Conservation (phyloP, 202 grass and related monocot genomes). For the Thinopyrum obtusiflorum region DNA sequence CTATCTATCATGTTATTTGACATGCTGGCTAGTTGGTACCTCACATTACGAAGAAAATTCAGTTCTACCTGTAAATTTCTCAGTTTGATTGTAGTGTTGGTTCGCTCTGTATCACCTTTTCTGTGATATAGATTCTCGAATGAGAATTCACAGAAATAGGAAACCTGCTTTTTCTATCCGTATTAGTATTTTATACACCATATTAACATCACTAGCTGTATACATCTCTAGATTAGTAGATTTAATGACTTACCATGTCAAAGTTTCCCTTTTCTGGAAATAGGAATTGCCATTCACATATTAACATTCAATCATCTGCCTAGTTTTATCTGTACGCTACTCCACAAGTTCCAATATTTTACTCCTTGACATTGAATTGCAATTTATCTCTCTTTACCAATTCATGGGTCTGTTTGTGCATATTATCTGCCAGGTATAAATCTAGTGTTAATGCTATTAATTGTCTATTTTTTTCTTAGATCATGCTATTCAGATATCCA, state of each 20-base stretch:
- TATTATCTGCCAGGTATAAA: slow-evolving; percentile 4
- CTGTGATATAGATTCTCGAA: not conserved
- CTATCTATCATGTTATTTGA: not conserved
- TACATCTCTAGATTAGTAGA: not conserved
- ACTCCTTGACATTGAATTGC: not conserved
- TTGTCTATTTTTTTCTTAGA: slow-evolving; percentile 9
- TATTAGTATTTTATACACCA: not conserved
- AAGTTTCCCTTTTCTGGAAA: not conserved
- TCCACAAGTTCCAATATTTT: not conserved
- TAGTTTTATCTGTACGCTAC: not conserved
- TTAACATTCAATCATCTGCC: not conserved
- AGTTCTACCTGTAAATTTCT: slow-evolving; percentile 8
- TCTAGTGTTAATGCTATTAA: slow-evolving; percentile 3
- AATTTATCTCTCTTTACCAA: not conserved
- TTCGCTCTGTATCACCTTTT: not conserved
- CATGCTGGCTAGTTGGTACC: not conserved
- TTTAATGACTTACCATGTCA: slow-evolving; percentile 5
- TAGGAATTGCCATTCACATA: not conserved
- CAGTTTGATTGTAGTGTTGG: not conserved
- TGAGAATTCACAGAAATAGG: not conserved
- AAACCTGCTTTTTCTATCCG: not conserved
- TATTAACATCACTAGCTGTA: not conserved
- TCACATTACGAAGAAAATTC: not conserved
- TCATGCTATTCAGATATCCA: slow-evolving; percentile 2
- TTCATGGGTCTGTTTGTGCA: slow-evolving; percentile 12